A percentile compares a stretch with the other conserved stretches of the same genome.
Conservation (phyloP, 257 asterid genomes). For the Ophiorrhiza pumila region DNA sequence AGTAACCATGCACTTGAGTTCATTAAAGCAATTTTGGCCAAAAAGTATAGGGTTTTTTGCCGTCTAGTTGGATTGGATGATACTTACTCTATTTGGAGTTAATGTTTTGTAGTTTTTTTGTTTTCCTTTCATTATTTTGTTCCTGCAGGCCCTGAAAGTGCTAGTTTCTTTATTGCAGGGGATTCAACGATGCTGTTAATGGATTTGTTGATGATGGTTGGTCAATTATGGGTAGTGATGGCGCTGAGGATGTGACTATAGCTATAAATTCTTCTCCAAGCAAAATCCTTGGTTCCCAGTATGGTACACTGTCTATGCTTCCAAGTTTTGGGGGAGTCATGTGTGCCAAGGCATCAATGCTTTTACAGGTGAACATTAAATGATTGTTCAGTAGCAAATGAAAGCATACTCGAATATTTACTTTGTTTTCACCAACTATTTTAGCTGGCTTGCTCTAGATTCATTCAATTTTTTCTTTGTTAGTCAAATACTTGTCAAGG, state of each 20-base stretch:
- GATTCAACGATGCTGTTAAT: conserved; percentile 91
- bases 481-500: background rate
- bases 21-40: background rate
- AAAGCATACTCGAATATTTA: background rate
- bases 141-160: background rate
- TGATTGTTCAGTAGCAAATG: background rate
- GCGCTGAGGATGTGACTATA: conserved; percentile 78
- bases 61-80: background rate
- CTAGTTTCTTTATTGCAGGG: conserved; percentile 41
- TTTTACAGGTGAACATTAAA: conserved; percentile 62
- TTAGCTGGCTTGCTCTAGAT: background rate
- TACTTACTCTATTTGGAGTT: background rate
- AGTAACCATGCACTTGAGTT: background rate
- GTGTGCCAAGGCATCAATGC: conserved; percentile 96
- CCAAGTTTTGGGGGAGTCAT: conserved; percentile 84
- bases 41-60: background rate
- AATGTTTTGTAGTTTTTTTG: background rate
- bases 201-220: conserved; percentile 98
- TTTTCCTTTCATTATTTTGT: background rate
- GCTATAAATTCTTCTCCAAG: conserved; percentile 76
- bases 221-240: conserved; percentile 82
- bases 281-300: conserved; percentile 72
- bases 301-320: conserved; percentile 58
- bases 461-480: background rate
- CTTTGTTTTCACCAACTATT: background rate